phyloP scores from a whole-genome alignment of 1,139 yeast genomes.

The Eremothecium gossypii region DNA sequence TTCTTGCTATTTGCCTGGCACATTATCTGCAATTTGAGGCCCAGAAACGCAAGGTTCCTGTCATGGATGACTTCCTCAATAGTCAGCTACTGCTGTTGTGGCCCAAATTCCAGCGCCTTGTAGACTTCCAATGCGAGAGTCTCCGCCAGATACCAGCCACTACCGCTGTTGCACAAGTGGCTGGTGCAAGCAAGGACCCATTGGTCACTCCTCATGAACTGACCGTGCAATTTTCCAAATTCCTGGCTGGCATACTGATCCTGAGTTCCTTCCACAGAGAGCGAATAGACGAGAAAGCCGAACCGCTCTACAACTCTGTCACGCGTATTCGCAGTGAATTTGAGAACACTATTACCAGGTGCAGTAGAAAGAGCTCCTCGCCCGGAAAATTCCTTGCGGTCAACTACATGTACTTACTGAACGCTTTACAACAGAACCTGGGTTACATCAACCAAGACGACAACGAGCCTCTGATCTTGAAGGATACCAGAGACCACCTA shows the following conservation, averaged over 20 bases:
- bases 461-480: conserved; percentile 17
- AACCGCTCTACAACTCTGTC: conserved; percentile 66
- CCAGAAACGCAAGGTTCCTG: conserved; percentile 58
- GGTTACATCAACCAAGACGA: conserved; percentile 10
- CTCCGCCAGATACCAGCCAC: conserved; percentile 38
- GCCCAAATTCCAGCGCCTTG: conserved; percentile 75
- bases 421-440: conserved; percentile 22
- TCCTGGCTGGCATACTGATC: conserved; percentile 62
- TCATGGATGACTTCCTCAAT: conserved; percentile 65
- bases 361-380: conserved; percentile 44
- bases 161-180: conserved; percentile 18
- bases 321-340: conserved; percentile 66
- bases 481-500: conserved; percentile 25
- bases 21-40: conserved; percentile 56
- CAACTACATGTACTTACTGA: conserved; percentile 43
- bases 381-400: conserved; percentile 67
- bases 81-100: conserved; percentile 59
- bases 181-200: conserved; percentile 28
- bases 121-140: conserved; percentile 70
- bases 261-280: conserved; percentile 35
- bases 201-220: conserved; percentile 48
- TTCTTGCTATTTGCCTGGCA: conserved; percentile 66
- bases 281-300: conserved; percentile 36
- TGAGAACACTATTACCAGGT: conserved; percentile 66
- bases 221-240: conserved; percentile 73